These are phyloP conservation scores for Pichia heedii DNA, from an alignment of 805 yeast species.

Conservation along the genomic window DNA sequence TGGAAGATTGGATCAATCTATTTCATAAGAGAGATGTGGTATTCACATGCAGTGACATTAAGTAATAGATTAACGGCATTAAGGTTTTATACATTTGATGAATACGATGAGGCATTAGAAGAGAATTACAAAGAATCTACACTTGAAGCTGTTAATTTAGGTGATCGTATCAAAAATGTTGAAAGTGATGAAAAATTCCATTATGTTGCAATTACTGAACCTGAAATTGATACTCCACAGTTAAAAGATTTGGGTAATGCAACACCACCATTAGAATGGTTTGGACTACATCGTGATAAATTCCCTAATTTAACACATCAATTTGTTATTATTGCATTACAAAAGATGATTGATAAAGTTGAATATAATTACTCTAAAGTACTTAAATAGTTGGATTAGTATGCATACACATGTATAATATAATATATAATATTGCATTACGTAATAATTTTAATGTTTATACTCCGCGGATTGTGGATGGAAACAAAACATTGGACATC, in stretches of 20 bases:
- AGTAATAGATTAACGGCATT: conserved; percentile 45
- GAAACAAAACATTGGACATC: no score
- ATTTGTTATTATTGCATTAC: conserved; percentile 62
- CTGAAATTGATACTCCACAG: conserved; percentile 82
- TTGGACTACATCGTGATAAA: conserved; percentile 81
- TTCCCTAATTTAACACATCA: conserved; percentile 87
- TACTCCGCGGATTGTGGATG: no score
- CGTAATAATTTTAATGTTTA: no score
- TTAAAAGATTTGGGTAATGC: conserved; percentile 90
- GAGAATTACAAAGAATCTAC: conserved; percentile 28
- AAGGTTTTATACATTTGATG: conserved; percentile 25
- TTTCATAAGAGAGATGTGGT: conserved; percentile 87
- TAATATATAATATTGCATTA: no score
- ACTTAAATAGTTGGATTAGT: conserved; percentile 36
- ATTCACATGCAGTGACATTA: conserved; percentile 70
- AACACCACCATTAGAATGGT: conserved; percentile 98
- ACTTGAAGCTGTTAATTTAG: conserved; percentile 28
- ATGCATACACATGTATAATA: no score
- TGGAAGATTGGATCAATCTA: conserved; percentile 94
- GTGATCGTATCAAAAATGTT: conserved; percentile 37
- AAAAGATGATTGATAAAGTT: conserved; percentile 62
- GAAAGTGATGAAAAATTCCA: conserved; percentile 38
- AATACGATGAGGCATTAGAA: conserved; percentile 25
- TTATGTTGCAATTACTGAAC: conserved; percentile 62
- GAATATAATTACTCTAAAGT: conserved; percentile 44